Conservation (phyloP, 2,329 filamentous ascomycete species). For the Furcasterigmium furcatum region DNA sequence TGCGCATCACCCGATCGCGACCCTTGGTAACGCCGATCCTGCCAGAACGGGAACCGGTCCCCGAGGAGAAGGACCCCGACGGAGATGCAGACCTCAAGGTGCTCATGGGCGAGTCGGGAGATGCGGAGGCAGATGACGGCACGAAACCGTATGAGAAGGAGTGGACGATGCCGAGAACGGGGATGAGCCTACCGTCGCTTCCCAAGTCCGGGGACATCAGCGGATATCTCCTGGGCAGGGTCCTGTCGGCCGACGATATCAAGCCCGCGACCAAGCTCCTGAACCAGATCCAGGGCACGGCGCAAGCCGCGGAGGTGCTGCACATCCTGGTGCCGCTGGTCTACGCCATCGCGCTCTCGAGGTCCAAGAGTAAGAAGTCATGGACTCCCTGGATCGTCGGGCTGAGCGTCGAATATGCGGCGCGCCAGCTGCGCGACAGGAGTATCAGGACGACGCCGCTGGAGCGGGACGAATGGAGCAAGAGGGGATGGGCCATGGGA, state of each 20-base stretch:
- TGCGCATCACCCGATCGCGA: conserved; percentile 78
- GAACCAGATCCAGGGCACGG: conserved; percentile 72
- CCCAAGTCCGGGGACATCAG: conserved; percentile 81
- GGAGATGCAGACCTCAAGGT: conserved; percentile 39
- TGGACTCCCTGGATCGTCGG: conserved; percentile 94
- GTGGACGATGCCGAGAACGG: conserved; percentile 95
- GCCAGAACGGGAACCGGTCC: conserved; percentile 80
- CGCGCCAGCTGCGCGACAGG: conserved; percentile 75
- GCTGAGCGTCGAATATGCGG: conserved; percentile 79
- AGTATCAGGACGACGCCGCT: conserved; percentile 80
- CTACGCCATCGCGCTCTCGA: conserved; percentile 80
- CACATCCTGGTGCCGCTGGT: conserved; percentile 87
- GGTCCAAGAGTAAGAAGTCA: conserved; percentile 67
- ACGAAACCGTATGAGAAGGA: conserved; percentile 48
- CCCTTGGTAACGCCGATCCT: conserved; percentile 80
- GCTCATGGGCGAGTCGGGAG: conserved; percentile 46
- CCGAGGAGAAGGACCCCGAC: conserved; percentile 44
- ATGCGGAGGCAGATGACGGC: conserved; percentile 44
- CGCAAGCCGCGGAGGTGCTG: conserved; percentile 80
- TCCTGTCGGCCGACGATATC: conserved; percentile 93
- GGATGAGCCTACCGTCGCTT: conserved; percentile 77
- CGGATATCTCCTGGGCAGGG: conserved; percentile 81
- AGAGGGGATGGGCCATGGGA: conserved; percentile 82
- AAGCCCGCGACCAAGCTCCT: conserved; percentile 85
- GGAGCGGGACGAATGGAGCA: conserved; percentile 85